Base-by-base conservation (phyloP, 352 stramenopile species). In the Pythium monospermum region DNA sequence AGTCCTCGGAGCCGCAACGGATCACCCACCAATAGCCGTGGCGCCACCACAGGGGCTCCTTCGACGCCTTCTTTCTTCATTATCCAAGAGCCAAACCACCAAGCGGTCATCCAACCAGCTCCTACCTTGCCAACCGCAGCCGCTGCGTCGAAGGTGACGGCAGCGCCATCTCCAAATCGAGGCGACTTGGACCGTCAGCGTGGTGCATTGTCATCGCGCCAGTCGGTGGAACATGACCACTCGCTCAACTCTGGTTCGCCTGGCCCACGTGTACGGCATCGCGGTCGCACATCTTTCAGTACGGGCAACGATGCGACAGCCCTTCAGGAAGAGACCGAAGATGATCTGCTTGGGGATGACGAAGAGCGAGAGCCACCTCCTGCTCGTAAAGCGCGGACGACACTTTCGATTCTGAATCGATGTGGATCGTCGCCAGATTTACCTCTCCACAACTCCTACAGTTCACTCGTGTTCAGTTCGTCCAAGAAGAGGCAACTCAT, bases 371-470 rank as follows among this genome's bases (percentile, higher is more conserved):
- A 10, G 12, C 26, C 11, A 27, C 7, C 3, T 16, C 12, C 0
- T 32, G 16, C 6, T 31, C 6, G n/a, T 23, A 38, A 32, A 50
- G 33, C 25, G 30, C 49, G 32, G 1, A 44, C 46, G 19, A 41
- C 54, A 6, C 52, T 66, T 2, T 61, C 72, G 1, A 69, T 83
- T 6, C 55, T 90, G 11, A 90, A 74, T 45, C 74, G 79, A 13
- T 70, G 71, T 22, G 79, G 76, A 8, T 87, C 76, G 1, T 71
- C 76, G 2, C 79, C 79, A 4, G 72, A 85, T 23, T 54, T 90
- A 0, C 79, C 79, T 18, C 64, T 84, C 2, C 60, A 82, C 41
- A 90, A 71, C 49, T 61, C 66, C 2, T 60, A 66, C 11, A 83
- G 71, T 44, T 46, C 74, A 0, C 50, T 26, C 1, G 79, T 86